phyloP scores from a whole-genome alignment of 2,329 filamentous ascomycete genomes.

The Colletotrichum tamarilloi region DNA sequence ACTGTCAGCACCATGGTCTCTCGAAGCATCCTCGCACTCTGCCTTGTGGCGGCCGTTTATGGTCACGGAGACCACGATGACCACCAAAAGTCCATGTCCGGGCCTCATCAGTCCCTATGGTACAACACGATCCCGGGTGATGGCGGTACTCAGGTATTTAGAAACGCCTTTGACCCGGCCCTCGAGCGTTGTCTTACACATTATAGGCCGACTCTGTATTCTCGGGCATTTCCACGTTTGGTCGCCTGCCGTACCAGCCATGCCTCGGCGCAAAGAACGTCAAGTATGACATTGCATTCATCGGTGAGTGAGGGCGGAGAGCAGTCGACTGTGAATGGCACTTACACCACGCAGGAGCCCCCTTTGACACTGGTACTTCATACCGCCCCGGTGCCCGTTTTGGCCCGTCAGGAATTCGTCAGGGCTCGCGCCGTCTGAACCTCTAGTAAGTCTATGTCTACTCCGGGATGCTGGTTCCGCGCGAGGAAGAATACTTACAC shows the following conservation, averaged over 20 bases:
- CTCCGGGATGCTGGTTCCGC: conserved; percentile 38
- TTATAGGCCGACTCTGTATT: conserved; percentile 85
- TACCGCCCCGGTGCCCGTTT: conserved; percentile 88
- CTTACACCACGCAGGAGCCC: conserved; percentile 66
- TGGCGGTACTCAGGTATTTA: conserved; percentile 79
- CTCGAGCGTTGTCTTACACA: conserved; percentile 13
- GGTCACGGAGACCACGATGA: conserved; percentile 70
- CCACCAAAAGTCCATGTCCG: conserved; percentile 73
- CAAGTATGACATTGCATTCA: conserved; percentile 87
- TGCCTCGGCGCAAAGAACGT: conserved; percentile 78
- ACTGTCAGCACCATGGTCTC: conserved; percentile 42
- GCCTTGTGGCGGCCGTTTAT: conserved; percentile 60
- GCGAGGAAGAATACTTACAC: conserved; percentile 12
- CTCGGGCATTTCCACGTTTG: conserved; percentile 88
- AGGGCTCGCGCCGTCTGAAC: conserved; percentile 87
- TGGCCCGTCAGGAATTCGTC: conserved; percentile 85
- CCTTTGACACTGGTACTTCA: conserved; percentile 88
- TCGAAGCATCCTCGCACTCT: conserved; percentile 46
- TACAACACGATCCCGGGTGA: conserved; percentile 87
- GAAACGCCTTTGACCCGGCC: conserved; percentile 30
- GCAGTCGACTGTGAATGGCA: neutral
- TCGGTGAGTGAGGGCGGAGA: conserved; percentile 62
- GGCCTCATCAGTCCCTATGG: conserved; percentile 81
- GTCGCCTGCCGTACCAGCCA: conserved; percentile 80
- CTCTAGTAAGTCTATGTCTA: conserved; percentile 75